Evolutionary conservation across 1,284 basidiomycete genomes (phyloP).

Genomic region (Cutaneotrichosporon cutaneum): DNA sequence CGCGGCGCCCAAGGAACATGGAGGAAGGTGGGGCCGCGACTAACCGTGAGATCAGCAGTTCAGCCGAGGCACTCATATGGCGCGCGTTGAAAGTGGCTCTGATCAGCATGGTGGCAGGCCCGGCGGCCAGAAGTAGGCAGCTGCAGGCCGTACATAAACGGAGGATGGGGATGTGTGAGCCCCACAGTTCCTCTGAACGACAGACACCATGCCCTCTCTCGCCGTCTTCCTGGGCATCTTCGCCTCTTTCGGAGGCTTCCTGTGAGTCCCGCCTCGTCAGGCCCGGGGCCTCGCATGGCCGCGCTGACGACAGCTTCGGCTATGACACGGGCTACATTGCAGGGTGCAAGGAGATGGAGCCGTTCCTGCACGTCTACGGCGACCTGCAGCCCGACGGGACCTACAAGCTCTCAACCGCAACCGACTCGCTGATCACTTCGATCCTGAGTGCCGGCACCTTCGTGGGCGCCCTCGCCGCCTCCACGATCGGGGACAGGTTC

Average conservation of each 20-base stretch:
- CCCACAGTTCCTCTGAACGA: neutral
- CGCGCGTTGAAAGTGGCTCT: no score
- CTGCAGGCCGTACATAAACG: no score
- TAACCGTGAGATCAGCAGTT: neutral
- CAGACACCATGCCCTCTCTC: conserved; percentile 15
- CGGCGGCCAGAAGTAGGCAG: no score
- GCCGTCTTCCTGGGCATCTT: conserved; percentile 21
- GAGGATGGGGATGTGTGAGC: no score
- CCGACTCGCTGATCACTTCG: conserved; percentile 15
- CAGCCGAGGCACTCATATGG: no score
- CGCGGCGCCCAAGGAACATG: no score
- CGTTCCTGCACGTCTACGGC: conserved; percentile 16
- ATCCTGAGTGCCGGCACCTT: conserved; percentile 13
- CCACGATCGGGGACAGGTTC: conserved; percentile 8
- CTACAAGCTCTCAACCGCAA: conserved; percentile 10
- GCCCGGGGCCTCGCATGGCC: no score
- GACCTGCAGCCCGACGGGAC: conserved; percentile 10
- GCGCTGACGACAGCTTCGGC: conserved; percentile 13
- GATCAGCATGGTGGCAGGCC: neutral
- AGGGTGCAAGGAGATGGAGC: conserved; percentile 23
- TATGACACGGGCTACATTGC: conserved; percentile 22
- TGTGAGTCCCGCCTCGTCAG: conserved; percentile 10
- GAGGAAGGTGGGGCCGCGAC: no score
- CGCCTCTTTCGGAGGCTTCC: conserved; percentile 23
- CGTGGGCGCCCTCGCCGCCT: conserved; percentile 7